Evolutionary conservation across 306 rosid species (phyloP), one percentile per base, ranked within the genome.

Genomic region (Alnus rubra): DNA sequence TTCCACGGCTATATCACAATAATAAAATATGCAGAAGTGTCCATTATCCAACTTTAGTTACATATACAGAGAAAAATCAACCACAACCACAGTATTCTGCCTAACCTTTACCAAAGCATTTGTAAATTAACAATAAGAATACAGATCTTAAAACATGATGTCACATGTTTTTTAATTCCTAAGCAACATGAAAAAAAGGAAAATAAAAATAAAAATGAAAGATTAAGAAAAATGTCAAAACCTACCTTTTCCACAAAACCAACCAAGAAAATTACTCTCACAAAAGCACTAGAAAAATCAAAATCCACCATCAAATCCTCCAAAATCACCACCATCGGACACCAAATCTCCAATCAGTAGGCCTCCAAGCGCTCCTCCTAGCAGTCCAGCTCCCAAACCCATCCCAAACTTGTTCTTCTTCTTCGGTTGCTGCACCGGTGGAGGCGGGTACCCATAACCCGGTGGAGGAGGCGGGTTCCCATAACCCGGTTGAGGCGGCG

Each of bases 371-470:
- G 85, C 76, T 51, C 98, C 98, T 0, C 98, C 98, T 4, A 86
- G 63, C 86, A 94, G 78, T 39, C 98, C 98, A 15, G 93, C 97
- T 58, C 98, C 95, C 75, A 92, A 23, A 0, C 94, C 97, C 90
- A 91, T 81, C 35, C 94, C 93, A 59, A 88, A 31, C 48, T 89
- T 92, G 39, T 75, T 91, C 84, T 84, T 87, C 81, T 76, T 82
- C 49, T 75, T 67, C 51, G 76, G 83, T 39, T 77, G 79, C 80
- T 87, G 92, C 35, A 75, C 81, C 2, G 53, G 70, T 6, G 14
- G 88, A 1, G 79, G 85, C 12, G 73, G 86, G 52, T 83, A 85
- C 0, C 82, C 87, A 0, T 83, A 79, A 0, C 80, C 58, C 7
- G 76, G 87, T 5, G 50, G 87, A 2, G 81, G 74, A 2, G 73